A percentile compares a stretch with the other conserved stretches of the same genome.
phyloP scores from a whole-genome alignment of 371 early-diverging fungal species.

The Nematocida homosporus region DNA sequence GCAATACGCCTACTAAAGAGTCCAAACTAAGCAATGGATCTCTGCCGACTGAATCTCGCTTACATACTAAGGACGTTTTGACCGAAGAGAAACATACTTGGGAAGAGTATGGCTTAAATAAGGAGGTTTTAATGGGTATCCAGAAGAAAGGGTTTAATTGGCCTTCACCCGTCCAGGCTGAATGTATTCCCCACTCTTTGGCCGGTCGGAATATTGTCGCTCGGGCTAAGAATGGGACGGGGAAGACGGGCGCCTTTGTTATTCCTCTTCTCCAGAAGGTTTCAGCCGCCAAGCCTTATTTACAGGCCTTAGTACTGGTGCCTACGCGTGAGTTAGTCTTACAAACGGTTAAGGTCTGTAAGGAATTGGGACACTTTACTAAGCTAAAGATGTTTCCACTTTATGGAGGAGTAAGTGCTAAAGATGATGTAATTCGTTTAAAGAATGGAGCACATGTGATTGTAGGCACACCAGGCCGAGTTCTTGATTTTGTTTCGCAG shows the following conservation, averaged over 20 bases:
- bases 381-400: conserved; percentile 26
- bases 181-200: conserved; percentile 36
- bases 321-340: conserved; percentile 86
- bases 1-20: too few relatives aligned
- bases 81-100: conserved; percentile 7
- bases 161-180: conserved; percentile 53
- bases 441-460: conserved; percentile 74
- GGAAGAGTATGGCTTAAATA: conserved; percentile 28
- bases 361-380: conserved; percentile 34
- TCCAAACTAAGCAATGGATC: too few relatives aligned
- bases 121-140: conserved; percentile 35
- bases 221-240: conserved; percentile 92
- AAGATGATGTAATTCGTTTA: conserved; percentile 91
- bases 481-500: conserved; percentile 72
- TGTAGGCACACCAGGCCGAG: conserved; percentile 91
- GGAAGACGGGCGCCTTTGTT: conserved; percentile 86
- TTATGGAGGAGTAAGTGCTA: conserved; percentile 88
- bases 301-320: conserved; percentile 78
- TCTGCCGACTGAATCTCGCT: too few relatives aligned
- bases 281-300: conserved; percentile 72
- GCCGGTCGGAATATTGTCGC: conserved; percentile 68
- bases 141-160: conserved; percentile 46
- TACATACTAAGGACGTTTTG: conserved; percentile 7
- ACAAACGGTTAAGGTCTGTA: conserved; percentile 67
- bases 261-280: conserved; percentile 88